These are phyloP conservation scores for Primulina eburnea DNA, from an alignment of 257 asterid species.

Conservation along the genomic window DNA sequence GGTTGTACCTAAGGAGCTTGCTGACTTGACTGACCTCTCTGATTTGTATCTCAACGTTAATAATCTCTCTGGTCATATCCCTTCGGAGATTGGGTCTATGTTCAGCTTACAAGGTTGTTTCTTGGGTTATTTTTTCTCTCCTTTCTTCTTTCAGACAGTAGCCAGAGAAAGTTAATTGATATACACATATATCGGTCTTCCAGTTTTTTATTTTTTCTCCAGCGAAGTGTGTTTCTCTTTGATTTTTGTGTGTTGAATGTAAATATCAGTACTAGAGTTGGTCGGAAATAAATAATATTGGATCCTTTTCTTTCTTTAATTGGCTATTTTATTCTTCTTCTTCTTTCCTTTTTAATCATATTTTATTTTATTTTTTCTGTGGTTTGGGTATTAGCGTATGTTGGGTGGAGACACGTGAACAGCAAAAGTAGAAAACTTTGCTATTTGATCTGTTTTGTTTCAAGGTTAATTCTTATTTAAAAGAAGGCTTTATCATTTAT, in stretches of 20 bases:
- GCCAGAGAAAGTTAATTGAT: neutral
- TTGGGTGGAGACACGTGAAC: neutral
- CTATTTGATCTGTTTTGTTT: slow-evolving; percentile 30
- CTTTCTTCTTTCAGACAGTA: neutral
- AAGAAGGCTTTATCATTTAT: neutral
- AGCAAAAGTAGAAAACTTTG: slow-evolving; percentile 20
- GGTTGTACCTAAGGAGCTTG: slow-evolving; percentile 74
- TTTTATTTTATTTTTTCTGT: neutral
- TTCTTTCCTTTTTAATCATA: neutral
- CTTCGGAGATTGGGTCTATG: slow-evolving; percentile 68
- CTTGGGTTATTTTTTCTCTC: neutral
- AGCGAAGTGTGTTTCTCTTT: neutral
- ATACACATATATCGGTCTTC: neutral
- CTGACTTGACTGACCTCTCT: slow-evolving; percentile 60
- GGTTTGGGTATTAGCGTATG: neutral
- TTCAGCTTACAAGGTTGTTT: slow-evolving; percentile 70
- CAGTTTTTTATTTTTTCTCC: neutral
- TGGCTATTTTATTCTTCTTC: neutral
- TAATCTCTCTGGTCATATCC: slow-evolving; percentile 71
- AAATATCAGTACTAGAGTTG: neutral
- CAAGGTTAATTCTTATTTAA: no score
- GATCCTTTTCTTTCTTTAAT: neutral
- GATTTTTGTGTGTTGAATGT: neutral
- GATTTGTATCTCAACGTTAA: slow-evolving; percentile 96
- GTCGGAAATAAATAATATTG: neutral